Conservation (phyloP, 2,329 filamentous ascomycete species). For the Colletotrichum chlorophyti region DNA sequence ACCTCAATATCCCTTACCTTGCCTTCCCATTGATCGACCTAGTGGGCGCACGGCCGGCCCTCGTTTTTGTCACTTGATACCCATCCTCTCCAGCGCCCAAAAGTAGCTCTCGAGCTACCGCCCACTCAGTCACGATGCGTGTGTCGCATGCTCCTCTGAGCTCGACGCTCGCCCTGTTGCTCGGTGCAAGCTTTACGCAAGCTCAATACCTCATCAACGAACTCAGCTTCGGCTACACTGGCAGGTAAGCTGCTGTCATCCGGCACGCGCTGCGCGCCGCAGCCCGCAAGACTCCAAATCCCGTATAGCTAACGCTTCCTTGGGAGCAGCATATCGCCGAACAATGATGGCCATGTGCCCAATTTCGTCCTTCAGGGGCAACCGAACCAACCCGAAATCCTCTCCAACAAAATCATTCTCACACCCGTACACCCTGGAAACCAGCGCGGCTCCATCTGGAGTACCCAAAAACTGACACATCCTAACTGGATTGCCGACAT, state of each 20-base stretch:
- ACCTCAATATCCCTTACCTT: no score
- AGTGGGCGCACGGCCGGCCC: conserved; percentile 21
- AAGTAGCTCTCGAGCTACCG: conserved; percentile 12
- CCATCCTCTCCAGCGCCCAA: not conserved
- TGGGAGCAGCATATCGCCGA: conserved; percentile 27
- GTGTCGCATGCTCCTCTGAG: conserved; percentile 30
- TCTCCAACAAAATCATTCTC: conserved; percentile 91
- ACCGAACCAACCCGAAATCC: conserved; percentile 65
- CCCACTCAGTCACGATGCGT: conserved; percentile 49
- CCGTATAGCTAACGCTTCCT: conserved; percentile 5
- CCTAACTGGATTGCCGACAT: conserved; percentile 83
- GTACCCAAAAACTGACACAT: conserved; percentile 66
- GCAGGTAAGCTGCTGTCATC: conserved; percentile 55
- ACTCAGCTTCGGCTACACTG: conserved; percentile 78
- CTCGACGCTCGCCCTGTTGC: conserved; percentile 47
- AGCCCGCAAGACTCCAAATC: no score
- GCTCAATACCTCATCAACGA: conserved; percentile 74
- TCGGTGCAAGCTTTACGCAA: conserved; percentile 56
- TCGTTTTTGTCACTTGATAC: conserved; percentile 22
- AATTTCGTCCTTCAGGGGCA: conserved; percentile 62
- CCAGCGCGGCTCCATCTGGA: conserved; percentile 84
- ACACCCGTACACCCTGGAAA: conserved; percentile 89
- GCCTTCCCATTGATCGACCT: conserved; percentile 24
- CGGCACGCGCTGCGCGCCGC: not conserved
- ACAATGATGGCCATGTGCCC: conserved; percentile 46